Conservation (phyloP, 768 basidiomycete species). For the Tephrocybe sp. region DNA sequence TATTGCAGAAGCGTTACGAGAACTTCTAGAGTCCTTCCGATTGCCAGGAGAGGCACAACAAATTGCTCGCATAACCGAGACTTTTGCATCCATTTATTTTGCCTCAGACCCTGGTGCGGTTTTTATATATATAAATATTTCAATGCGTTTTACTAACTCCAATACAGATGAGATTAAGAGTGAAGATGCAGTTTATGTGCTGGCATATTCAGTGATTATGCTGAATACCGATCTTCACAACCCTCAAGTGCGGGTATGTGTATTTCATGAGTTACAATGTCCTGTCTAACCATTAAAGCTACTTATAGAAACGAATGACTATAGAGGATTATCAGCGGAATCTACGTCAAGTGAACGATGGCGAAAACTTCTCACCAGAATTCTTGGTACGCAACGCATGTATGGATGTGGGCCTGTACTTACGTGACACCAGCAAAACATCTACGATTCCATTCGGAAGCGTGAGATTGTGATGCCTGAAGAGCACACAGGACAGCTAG, state of each 20-base stretch:
- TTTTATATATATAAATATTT: neutral
- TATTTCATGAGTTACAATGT: neutral
- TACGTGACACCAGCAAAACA: conserved; percentile 59
- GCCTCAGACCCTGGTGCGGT: conserved; percentile 73
- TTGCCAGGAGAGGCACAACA: conserved; percentile 95
- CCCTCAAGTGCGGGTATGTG: conserved; percentile 81
- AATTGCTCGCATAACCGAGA: conserved; percentile 90
- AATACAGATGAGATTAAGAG: conserved; percentile 82
- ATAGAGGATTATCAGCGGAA: conserved; percentile 93
- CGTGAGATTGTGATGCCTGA: conserved; percentile 97
- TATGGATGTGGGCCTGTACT: neutral
- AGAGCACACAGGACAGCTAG: conserved; percentile 93
- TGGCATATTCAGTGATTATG: conserved; percentile 96
- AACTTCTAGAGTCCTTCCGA: conserved; percentile 89
- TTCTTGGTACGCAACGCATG: conserved; percentile 60
- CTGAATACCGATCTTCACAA: conserved; percentile 97
- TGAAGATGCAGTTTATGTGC: conserved; percentile 90
- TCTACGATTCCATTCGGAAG: conserved; percentile 93
- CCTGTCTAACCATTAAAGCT: conserved; percentile 1
- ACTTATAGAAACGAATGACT: conserved; percentile 85
- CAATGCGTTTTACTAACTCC: conserved; percentile 7
- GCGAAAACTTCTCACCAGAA: conserved; percentile 76
- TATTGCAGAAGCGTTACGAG: conserved; percentile 93
- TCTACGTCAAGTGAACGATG: conserved; percentile 88
- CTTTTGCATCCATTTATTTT: conserved; percentile 90